Percentiles rank a stretch among this genome's conserved stretches.
phyloP scores from a whole-genome alignment of 176 grass and related monocot species.

The Oryza longistaminata region DNA sequence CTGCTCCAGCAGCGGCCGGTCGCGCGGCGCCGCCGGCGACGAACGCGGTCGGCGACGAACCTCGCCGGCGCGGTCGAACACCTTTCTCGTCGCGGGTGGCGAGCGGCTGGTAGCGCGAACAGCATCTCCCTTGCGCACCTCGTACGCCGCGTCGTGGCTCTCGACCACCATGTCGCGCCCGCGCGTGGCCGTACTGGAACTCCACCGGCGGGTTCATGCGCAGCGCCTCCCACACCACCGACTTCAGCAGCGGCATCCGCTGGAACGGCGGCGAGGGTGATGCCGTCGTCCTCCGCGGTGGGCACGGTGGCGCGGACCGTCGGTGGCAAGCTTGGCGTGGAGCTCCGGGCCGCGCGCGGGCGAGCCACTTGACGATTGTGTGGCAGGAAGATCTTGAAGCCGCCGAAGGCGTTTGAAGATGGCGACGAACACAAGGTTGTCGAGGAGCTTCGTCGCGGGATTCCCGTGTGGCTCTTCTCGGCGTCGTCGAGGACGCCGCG shows the following conservation, averaged over 20 bases:
- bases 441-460: slow-evolving; percentile 64
- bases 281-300: no score
- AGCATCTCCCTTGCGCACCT: slow-evolving; percentile 74
- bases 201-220: slow-evolving; percentile 72
- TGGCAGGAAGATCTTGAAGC: slow-evolving; percentile 75
- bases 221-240: slow-evolving; percentile 68
- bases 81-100: slow-evolving; percentile 67
- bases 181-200: slow-evolving; percentile 77
- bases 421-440: slow-evolving; percentile 73
- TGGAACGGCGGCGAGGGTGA: slow-evolving; percentile 55
- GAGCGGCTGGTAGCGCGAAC: slow-evolving; percentile 70
- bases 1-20: slow-evolving; percentile 45
- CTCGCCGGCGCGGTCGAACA: slow-evolving; percentile 45
- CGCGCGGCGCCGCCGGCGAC: slow-evolving; percentile 1
- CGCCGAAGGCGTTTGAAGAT: slow-evolving; percentile 84
- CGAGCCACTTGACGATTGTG: slow-evolving; percentile 57
- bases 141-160: slow-evolving; percentile 72
- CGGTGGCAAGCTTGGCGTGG: slow-evolving; percentile 49
- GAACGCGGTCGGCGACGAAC: slow-evolving; percentile 67
- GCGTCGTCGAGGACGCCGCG: slow-evolving; percentile 52
- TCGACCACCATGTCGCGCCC: slow-evolving; percentile 54
- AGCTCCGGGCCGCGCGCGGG: slow-evolving; percentile 48
- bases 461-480: slow-evolving; percentile 17
- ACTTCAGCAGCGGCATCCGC: slow-evolving; percentile 68
- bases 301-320: slow-evolving; percentile 49